phyloP scores from a whole-genome alignment of 2,329 filamentous ascomycete species.

The Ilyonectria mors-panacis region DNA sequence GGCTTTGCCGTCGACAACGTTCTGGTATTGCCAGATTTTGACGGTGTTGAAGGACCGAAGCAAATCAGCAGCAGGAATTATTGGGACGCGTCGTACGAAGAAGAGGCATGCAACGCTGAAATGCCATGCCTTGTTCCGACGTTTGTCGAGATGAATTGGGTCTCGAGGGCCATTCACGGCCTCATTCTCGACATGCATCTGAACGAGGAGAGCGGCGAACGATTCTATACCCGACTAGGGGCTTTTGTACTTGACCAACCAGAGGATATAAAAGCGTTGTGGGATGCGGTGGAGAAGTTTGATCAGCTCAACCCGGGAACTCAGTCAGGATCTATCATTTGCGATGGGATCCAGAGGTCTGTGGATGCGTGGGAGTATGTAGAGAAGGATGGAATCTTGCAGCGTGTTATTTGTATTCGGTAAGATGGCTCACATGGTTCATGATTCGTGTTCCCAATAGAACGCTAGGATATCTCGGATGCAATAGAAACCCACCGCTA shows the following conservation, averaged over 20 bases:
- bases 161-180: constrained; percentile 10
- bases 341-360: neutral
- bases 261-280: constrained; percentile 3
- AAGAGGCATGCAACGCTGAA: constrained; percentile 21
- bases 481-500: neutral
- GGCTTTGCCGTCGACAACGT: neutral
- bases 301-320: neutral
- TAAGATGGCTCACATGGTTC: neutral
- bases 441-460: too few species aligned
- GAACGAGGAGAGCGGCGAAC: neutral
- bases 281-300: constrained; percentile 11
- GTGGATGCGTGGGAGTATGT: neutral
- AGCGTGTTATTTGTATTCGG: constrained; percentile 3
- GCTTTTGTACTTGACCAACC: constrained; percentile 6
- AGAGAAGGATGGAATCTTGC: constrained; percentile 9
- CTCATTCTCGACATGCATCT: constrained; percentile 7
- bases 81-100: constrained; percentile 25
- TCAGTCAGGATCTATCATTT: neutral
- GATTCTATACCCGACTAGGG: constrained; percentile 15
- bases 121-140: constrained; percentile 18
- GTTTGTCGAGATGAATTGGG: constrained; percentile 17
- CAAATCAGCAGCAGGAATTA: constrained; percentile 13
- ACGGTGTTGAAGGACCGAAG: neutral
- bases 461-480: neutral
- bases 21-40: neutral